Conservation (phyloP, 345 rosid species). For the Raphanus sativus region DNA sequence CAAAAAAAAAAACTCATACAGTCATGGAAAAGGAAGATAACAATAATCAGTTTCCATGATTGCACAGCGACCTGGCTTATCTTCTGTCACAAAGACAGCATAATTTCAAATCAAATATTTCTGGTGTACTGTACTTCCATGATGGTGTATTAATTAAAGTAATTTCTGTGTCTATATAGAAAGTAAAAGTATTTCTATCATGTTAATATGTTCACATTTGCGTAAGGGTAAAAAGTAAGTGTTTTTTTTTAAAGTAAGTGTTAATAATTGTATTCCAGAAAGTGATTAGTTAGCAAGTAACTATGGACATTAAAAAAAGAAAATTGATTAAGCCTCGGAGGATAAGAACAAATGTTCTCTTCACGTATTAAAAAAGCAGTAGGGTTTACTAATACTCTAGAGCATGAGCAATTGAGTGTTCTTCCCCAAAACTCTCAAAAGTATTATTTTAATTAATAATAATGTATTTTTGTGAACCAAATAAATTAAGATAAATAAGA, state of each 20-base stretch:
- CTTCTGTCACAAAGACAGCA: background rate
- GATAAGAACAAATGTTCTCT: slow-evolving; percentile 31
- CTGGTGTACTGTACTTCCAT: background rate
- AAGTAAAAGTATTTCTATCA: background rate
- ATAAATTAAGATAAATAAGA: no score
- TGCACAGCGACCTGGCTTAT: slow-evolving; percentile 15
- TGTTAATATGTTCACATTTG: background rate
- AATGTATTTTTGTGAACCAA: no score
- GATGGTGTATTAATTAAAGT: background rate
- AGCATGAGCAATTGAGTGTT: no score
- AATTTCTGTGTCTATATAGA: background rate
- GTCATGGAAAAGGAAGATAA: background rate
- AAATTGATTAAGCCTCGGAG: background rate
- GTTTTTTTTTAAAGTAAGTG: background rate
- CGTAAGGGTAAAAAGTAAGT: slow-evolving; percentile 3
- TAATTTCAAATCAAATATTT: background rate
- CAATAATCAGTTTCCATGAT: slow-evolving; percentile 12
- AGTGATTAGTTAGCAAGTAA: slow-evolving; percentile 15
- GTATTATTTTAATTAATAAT: no score
- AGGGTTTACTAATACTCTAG: background rate
- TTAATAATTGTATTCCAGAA: background rate
- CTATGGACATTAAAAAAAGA: background rate
- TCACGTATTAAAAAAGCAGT: slow-evolving; percentile 8
- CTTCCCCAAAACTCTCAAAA: no score
- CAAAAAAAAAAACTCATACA: background rate